phyloP scores from a whole-genome alignment of 2,329 filamentous ascomycete genomes.

The Cladosporium sp. region DNA sequence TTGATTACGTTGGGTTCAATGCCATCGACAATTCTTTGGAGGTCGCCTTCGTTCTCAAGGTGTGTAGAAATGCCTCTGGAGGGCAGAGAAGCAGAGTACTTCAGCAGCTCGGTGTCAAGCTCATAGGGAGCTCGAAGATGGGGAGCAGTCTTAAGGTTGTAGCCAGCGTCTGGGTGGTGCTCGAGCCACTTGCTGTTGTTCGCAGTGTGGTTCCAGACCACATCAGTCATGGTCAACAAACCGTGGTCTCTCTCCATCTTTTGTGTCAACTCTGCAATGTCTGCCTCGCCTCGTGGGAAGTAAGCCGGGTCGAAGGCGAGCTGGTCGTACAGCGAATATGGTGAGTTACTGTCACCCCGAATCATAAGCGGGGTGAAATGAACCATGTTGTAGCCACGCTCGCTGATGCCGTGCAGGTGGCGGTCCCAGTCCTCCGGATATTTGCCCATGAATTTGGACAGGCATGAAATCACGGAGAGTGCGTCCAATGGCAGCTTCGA shows the following conservation, averaged over 20 bases:
- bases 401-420: constrained; percentile 81
- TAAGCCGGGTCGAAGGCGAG: constrained; percentile 74
- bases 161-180: constrained; percentile 91
- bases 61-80: constrained; percentile 71
- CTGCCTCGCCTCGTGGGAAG: constrained; percentile 81
- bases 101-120: constrained; percentile 69
- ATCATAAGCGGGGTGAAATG: constrained; percentile 94
- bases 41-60: constrained; percentile 65
- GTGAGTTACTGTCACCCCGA: constrained; percentile 86
- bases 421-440: constrained; percentile 88
- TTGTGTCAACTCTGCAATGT: constrained; percentile 70
- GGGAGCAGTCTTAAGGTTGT: constrained; percentile 87
- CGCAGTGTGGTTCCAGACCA: constrained; percentile 97
- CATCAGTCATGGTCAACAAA: constrained; percentile 84
- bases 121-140: constrained; percentile 64
- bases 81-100: constrained; percentile 59
- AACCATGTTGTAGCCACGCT: constrained; percentile 96
- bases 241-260: constrained; percentile 82
- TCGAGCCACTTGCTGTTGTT: constrained; percentile 93
- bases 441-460: constrained; percentile 97
- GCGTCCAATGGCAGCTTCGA: constrained; percentile 76
- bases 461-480: constrained; percentile 84
- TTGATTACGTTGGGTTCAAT: constrained; percentile 77
- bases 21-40: constrained; percentile 76
- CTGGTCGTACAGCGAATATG: constrained; percentile 95